Base-by-base conservation (phyloP, 192 early-diverging fungal genomes). In the Gorgonomyces haynaldii region DNA sequence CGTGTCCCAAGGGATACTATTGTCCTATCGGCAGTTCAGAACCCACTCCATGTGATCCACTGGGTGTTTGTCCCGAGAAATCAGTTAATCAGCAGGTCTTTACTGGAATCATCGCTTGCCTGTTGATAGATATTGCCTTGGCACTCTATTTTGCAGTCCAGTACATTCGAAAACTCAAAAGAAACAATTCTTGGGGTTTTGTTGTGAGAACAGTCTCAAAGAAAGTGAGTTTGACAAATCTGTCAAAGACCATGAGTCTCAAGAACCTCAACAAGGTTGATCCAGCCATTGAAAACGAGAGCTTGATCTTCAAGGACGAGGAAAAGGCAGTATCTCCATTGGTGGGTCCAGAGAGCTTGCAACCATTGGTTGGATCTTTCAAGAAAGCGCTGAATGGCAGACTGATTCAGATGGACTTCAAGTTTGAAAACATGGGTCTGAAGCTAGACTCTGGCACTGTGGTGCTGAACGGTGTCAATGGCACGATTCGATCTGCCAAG, bases 401-500 rank as follows among this genome's bases (percentile, higher is more conserved):
- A 3, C 20, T 24, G 8, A 40, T 47, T 7, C 37, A 32, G 22
- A 51, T 51, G 35, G 42, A 43, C 4, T 51, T 51, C 22, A 43
- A 51, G 13, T 51, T 51, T 43, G 50, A 51, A 21, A 43, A 51
- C n/a, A 3, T 51, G 17, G 35, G 42, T 21, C n/a, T 51, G 37
- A 43, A 46, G 16, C 36, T 46, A 0, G 26, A 43, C 6, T 22
- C 7, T 9, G 78, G 71, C 16, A 61, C 66, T 21, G 24, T 50
- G 21, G 61, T 90, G 32, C 66, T 90, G 8, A 50, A 59, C 35
- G 57, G 55, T 27, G 55, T 59, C 23, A 55, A 26, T 22, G 57
- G 55, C 3, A 13, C 40, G 4, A 59, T 59, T 9, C 61, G 67
- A 17, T 71, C 84, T 2, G 83, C 81, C 15, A 72, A 83, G 23